phyloP scores from a whole-genome alignment of 225 moss, liverwort and hornwort genomes.

The Sphagnum contortum region DNA sequence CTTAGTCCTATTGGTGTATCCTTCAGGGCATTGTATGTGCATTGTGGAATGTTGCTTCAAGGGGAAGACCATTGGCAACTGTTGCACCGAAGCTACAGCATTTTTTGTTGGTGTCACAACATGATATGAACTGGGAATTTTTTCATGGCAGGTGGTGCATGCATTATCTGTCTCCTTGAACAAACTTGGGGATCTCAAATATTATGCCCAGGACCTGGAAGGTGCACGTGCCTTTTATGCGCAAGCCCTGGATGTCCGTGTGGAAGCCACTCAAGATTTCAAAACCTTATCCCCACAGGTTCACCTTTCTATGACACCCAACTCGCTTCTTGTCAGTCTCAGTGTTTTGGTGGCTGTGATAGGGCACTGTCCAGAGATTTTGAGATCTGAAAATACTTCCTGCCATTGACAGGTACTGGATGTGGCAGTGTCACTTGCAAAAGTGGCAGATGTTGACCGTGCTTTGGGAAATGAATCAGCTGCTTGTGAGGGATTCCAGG shows the following conservation, averaged over 20 bases:
- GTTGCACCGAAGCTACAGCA: constrained; percentile 8
- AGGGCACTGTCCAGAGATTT: too few species aligned
- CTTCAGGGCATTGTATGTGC: neutral
- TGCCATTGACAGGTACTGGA: constrained; percentile 56
- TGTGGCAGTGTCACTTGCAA: constrained; percentile 87
- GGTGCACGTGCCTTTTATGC: constrained; percentile 70
- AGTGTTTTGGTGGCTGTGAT: too few species aligned
- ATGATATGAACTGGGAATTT: too few species aligned
- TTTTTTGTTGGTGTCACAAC: neutral
- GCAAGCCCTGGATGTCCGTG: constrained; percentile 63
- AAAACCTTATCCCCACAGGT: constrained; percentile 77
- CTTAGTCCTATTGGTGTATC: neutral
- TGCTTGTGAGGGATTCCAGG: constrained; percentile 76
- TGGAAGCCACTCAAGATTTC: constrained; percentile 51
- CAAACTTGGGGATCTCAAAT: constrained; percentile 95
- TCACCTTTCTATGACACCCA: neutral
- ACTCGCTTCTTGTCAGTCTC: too few species aligned
- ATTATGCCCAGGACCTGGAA: constrained; percentile 75
- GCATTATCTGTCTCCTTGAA: constrained; percentile 91
- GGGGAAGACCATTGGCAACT: constrained; percentile 1
- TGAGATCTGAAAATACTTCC: too few species aligned
- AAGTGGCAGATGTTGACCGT: constrained; percentile 88
- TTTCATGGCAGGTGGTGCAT: constrained; percentile 63
- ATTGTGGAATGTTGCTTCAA: neutral
- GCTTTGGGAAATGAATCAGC: constrained; percentile 64